Evolutionary conservation across 805 yeast genomes (phyloP), one percentile per base, ranked within the genome.

Genomic region (Torulaspora microellipsoides): DNA sequence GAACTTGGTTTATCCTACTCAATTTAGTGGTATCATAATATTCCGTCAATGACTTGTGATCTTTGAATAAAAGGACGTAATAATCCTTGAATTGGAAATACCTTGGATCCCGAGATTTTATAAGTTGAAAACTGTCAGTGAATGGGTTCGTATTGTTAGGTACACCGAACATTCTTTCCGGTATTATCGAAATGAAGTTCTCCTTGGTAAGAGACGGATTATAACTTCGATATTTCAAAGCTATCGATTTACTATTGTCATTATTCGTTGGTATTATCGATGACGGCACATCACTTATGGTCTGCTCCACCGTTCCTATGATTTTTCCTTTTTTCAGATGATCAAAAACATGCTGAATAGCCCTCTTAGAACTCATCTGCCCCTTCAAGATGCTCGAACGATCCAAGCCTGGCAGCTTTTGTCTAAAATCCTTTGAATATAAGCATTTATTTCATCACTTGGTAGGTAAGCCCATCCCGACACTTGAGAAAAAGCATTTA

Each of bases 11-110:
- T 9, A 55, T 42, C 10, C 56, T 47, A 9, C 55, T 41, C 10
- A 43, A 36, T 33, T 42, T 39, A 1, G 58, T 51, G 6, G 38
- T 20, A n/a, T 42, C 38, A n/a, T 38, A 27, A 38, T 49, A 59
- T 3, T 34, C 42, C 2, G 43, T 39, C 48, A 58, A 29, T 12
- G 45, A 41, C 25, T 50, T 47, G 27, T 36, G 38, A 31, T 52
- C 42, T n/a, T 47, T 38, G 40, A 62, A 62, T 11, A 53, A 15
- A 12, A 62, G 46, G 12, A 47, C 45, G 34, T 61, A 62, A 20
- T 52, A 43, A 43, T 61, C 62, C 20, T 46, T 49, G 37, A 62
- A 62, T 40, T 58, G 59, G 39, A 62, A 60, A 40, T 48, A 60
- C 36, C 49, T 49, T 5, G 62, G 62, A 34, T 62, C 64, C 38